Evolutionary conservation across 1,284 basidiomycete species (phyloP).

Genomic region (Coriolopsis trogii): DNA sequence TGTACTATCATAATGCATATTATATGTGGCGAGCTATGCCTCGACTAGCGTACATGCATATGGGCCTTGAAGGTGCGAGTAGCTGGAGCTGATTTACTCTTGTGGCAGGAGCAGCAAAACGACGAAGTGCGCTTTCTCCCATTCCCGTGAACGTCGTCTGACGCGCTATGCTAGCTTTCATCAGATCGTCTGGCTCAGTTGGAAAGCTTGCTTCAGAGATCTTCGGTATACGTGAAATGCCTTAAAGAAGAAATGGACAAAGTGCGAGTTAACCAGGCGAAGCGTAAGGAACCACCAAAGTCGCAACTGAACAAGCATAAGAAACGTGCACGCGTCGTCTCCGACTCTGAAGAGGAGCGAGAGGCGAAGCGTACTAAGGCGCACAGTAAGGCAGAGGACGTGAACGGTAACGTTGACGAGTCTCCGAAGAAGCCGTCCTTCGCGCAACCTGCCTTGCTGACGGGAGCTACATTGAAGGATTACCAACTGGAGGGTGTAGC

Average conservation of each 20-base stretch:
- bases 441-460: slow-evolving; percentile 79
- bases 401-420: slow-evolving; percentile 19
- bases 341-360: slow-evolving; percentile 23
- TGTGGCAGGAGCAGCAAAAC: too few relatives aligned
- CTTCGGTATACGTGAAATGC: slow-evolving; percentile 60
- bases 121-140: too few relatives aligned
- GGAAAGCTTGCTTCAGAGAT: slow-evolving; percentile 63
- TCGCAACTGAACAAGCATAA: slow-evolving; percentile 17
- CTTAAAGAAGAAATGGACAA: slow-evolving; percentile 67
- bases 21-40: too few relatives aligned
- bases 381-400: slow-evolving; percentile 27
- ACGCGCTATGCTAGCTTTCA: not conserved
- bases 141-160: too few relatives aligned
- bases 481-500: slow-evolving; percentile 96
- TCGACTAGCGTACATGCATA: too few relatives aligned
- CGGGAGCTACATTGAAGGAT: slow-evolving; percentile 83
- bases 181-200: slow-evolving; percentile 40
- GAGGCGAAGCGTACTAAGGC: slow-evolving; percentile 32
- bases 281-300: slow-evolving; percentile 4
- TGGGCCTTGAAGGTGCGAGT: too few relatives aligned
- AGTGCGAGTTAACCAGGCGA: slow-evolving; percentile 30
- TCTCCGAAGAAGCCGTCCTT: slow-evolving; percentile 40
- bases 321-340: slow-evolving; percentile 18
- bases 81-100: too few relatives aligned
- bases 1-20: too few relatives aligned